Base-by-base conservation (phyloP, 2,329 filamentous ascomycete species). In the Fusarium concolor region DNA sequence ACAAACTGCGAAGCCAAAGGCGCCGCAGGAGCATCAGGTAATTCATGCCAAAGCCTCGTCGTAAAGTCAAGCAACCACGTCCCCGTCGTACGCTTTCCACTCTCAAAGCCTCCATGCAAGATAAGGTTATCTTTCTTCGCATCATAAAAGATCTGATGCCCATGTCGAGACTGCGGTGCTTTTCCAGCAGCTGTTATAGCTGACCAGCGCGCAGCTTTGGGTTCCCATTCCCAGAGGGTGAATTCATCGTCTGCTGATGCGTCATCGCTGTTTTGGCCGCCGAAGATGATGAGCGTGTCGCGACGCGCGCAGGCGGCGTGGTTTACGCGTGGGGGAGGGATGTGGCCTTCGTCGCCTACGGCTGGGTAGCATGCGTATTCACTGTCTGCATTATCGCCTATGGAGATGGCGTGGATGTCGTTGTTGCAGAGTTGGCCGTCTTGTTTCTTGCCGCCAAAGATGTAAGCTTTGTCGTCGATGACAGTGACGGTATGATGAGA, bases 341-440 rank as follows among this genome's bases (percentile, higher is more conserved):
- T 47, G 7, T 42, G 39, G 8, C 49, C 53, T 1, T 63, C 67
- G 2, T 61, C 62, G 0, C 62, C 57, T 1, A 70, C 65, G 0
- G 68, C 65, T 11, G 68, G 68, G 6, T 71, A 71, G 12, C 68
- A 71, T 1, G 68, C 68, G 11, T 71, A 71, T 17, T 71, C 68
- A 4, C 41, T 26, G 2, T 53, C 58, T 5, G 24, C 17, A 0
- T 53, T 33, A 2, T 59, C 45, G 5, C 37, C 53, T 0, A 71
- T 46, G 0, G 65, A 50, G 3, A 71, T 26, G 4, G 45, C 68
- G 20, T 71, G 68, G 0, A 71, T 24, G 10, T 71, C 68, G 12
- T 69, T 71, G 18, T 56, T 55, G 22, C 68, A 71, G 0, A 71
- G 37, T 4, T 51, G 28, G 2, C 65, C 65, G 6, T 62, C 62